Conservation (phyloP, 768 basidiomycete genomes). For the Kwoniella bestiolae region DNA sequence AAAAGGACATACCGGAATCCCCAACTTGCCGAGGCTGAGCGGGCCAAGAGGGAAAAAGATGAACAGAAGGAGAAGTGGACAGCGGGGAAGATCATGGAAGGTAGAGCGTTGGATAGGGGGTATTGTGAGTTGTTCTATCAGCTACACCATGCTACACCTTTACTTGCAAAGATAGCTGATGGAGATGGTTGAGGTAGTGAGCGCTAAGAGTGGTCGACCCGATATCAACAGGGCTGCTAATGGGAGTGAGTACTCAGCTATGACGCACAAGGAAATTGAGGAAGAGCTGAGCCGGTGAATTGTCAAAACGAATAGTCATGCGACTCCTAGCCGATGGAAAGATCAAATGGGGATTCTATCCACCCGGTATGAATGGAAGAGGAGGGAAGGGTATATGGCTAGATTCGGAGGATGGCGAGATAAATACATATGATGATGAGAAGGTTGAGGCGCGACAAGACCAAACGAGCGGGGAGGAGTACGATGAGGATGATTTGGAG, state of each 20-base stretch:
- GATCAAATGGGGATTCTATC: constrained; percentile 85
- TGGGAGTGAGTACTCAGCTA: constrained; percentile 66
- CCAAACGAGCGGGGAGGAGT: constrained; percentile 53
- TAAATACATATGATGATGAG: constrained; percentile 19
- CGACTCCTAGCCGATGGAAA: constrained; percentile 79
- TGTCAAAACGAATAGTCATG: constrained; percentile 77
- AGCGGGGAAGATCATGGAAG: constrained; percentile 79
- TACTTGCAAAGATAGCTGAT: too few species aligned
- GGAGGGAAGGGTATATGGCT: constrained; percentile 53
- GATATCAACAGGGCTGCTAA: constrained; percentile 90
- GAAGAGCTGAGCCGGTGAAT: neutral
- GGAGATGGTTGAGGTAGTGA: constrained; percentile 59
- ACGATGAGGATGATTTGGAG: constrained; percentile 22
- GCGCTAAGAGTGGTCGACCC: constrained; percentile 86
- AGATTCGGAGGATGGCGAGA: constrained; percentile 7
- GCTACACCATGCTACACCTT: too few species aligned
- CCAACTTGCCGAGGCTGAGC: constrained; percentile 57
- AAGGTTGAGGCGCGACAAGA: constrained; percentile 13
- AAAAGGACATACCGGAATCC: constrained; percentile 69
- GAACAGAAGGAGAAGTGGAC: constrained; percentile 66
- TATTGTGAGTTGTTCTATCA: constrained; percentile 60
- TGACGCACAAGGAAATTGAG: neutral
- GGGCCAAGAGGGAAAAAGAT: constrained; percentile 33
- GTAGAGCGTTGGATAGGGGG: constrained; percentile 75
- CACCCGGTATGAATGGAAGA: constrained; percentile 59